Evolutionary conservation across 2,329 filamentous ascomycete species (phyloP).

Genomic region (Cadophora luteo-olivacea): DNA sequence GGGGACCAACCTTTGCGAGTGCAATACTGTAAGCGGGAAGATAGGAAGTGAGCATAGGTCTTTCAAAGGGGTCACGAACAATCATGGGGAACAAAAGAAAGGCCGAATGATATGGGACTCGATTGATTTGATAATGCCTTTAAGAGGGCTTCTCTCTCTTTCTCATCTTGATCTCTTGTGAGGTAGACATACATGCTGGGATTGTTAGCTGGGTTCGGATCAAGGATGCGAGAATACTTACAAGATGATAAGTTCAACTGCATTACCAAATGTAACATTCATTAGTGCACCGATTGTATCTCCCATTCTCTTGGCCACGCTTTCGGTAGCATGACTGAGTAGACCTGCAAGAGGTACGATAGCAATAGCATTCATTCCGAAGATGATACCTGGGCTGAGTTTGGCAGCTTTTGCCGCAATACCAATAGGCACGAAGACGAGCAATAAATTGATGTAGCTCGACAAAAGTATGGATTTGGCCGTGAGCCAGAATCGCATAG

Average conservation of each 20-base stretch:
- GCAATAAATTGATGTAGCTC: constrained; percentile 79
- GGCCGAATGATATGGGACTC: constrained; percentile 49
- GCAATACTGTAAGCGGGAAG: constrained; percentile 65
- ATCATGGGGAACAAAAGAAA: constrained; percentile 36
- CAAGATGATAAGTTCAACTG: constrained; percentile 67
- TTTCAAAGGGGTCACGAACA: constrained; percentile 36
- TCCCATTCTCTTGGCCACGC: constrained; percentile 73
- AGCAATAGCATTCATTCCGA: constrained; percentile 77
- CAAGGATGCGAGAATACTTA: constrained; percentile 39
- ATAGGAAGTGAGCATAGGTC: constrained; percentile 47
- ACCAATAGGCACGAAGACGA: constrained; percentile 80
- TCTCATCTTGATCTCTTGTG: constrained; percentile 52
- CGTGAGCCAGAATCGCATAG: constrained; percentile 43
- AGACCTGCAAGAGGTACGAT: constrained; percentile 78
- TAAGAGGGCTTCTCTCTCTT: constrained; percentile 51
- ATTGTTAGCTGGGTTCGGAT: constrained; percentile 39
- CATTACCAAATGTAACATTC: constrained; percentile 57
- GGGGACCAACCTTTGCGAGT: constrained; percentile 64
- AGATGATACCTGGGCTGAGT: constrained; percentile 66
- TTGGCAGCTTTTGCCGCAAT: constrained; percentile 67
- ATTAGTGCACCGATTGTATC: constrained; percentile 65
- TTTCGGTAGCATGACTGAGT: constrained; percentile 76
- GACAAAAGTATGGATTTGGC: constrained; percentile 68
- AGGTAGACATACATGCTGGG: constrained; percentile 65
- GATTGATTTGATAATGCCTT: constrained; percentile 54